A percentile compares a stretch with the other conserved stretches of the same genome.
Evolutionary conservation across 106 monocot genomes (phyloP).

Genomic region (Agapanthus africanus): DNA sequence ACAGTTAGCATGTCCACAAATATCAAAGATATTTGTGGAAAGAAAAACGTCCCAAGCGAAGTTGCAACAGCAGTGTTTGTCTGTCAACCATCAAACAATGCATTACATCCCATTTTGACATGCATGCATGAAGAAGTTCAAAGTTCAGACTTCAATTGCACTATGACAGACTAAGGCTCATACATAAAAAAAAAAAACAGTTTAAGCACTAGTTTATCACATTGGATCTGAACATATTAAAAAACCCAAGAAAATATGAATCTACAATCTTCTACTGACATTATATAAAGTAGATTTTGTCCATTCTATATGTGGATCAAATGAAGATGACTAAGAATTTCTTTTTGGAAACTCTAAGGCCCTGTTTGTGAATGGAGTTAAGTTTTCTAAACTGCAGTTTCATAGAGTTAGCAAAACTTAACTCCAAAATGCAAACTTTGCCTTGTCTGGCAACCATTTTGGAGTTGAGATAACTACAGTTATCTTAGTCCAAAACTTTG

Average conservation of each 20-base stretch:
- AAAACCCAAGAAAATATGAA: background rate
- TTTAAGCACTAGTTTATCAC: background rate
- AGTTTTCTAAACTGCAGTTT: too few species aligned
- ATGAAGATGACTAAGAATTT: background rate
- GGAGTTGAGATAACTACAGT: too few species aligned
- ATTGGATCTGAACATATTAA: background rate
- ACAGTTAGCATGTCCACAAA: constrained; percentile 99
- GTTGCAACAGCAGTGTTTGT: constrained; percentile 95
- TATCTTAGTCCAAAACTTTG: too few species aligned
- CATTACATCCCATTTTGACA: background rate
- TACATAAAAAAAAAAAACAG: background rate
- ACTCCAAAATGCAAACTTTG: too few species aligned
- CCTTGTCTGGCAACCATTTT: too few species aligned
- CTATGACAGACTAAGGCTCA: background rate
- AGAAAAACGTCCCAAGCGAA: constrained; percentile 84
- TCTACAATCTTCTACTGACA: background rate
- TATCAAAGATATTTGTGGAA: constrained; percentile 86
- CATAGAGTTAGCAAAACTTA: too few species aligned
- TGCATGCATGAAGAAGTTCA: background rate
- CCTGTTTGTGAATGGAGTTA: too few species aligned
- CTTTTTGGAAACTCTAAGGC: background rate
- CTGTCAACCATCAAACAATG: constrained; percentile 33
- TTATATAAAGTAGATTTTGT: background rate
- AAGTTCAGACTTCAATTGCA: background rate
- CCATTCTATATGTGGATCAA: background rate